A percentile compares a stretch with the other conserved stretches of the same genome.
Evolutionary conservation across 2,329 filamentous ascomycete genomes (phyloP).

Genomic region (Diaporthe citri): DNA sequence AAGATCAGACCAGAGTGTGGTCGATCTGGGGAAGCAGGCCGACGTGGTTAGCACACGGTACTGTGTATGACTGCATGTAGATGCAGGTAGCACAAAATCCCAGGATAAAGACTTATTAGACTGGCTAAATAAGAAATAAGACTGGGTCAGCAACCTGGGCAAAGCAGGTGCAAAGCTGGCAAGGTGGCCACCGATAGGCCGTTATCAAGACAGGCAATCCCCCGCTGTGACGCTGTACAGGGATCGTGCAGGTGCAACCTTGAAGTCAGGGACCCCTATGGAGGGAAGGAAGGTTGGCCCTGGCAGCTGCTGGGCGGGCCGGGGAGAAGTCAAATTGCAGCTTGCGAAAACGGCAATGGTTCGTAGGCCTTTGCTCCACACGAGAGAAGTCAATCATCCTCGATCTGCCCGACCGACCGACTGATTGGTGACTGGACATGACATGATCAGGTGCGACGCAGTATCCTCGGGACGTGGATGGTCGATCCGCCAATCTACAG

Average conservation of each 20-base stretch:
- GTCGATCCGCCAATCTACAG: constrained; percentile 23
- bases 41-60: constrained; percentile 7
- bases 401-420: constrained; percentile 17
- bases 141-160: constrained; percentile 4
- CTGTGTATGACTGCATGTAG: background rate
- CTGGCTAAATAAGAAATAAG: background rate
- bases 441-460: too few species aligned
- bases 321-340: constrained; percentile 30
- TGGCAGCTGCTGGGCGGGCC: background rate
- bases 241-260: constrained; percentile 28
- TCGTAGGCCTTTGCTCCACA: constrained; percentile 20
- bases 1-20: constrained; percentile 23
- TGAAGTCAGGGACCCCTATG: constrained; percentile 24
- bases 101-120: constrained; percentile 5
- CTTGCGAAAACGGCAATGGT: constrained; percentile 34
- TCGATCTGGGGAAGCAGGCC: constrained; percentile 28
- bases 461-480: too few species aligned
- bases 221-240: constrained; percentile 32
- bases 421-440: constrained; percentile 21
- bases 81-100: constrained; percentile 11
- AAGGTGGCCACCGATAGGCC: background rate
- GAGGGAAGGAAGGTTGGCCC: constrained; percentile 10
- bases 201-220: constrained; percentile 20
- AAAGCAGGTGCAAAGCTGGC: background rate
- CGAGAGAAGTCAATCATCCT: background rate